Conservation (phyloP, 495 filamentous ascomycete genomes). For the Podospora sp. region DNA sequence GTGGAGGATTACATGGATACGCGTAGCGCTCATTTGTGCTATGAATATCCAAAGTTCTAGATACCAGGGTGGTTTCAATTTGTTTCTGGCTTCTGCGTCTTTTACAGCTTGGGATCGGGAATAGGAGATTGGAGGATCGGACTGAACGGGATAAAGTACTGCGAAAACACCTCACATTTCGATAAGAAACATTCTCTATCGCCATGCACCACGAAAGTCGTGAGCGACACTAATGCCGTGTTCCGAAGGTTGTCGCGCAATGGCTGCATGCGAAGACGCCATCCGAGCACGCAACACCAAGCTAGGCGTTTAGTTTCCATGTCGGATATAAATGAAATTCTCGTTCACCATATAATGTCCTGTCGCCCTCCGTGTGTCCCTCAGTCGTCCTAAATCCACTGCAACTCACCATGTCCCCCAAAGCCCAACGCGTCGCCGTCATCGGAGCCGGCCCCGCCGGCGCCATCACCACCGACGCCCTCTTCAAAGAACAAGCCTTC, state of each 20-base stretch:
- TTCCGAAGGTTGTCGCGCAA: background rate
- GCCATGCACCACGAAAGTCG: background rate
- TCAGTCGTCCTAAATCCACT: background rate
- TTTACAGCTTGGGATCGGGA: too few relatives aligned
- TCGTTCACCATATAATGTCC: background rate
- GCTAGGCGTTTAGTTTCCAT: slow-evolving; percentile 2
- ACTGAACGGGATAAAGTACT: too few relatives aligned
- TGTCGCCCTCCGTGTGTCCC: background rate
- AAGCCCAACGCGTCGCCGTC: slow-evolving; percentile 55
- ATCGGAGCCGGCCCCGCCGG: slow-evolving; percentile 64
- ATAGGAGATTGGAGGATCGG: too few relatives aligned
- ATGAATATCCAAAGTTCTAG: slow-evolving; percentile 2
- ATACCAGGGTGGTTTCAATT: too few relatives aligned
- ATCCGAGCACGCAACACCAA: background rate
- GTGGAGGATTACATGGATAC: slow-evolving; percentile 12
- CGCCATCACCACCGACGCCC: slow-evolving; percentile 61
- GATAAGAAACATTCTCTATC: too few relatives aligned
- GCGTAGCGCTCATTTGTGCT: background rate
- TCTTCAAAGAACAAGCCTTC: slow-evolving; percentile 62
- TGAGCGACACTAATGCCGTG: background rate
- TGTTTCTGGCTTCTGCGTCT: too few relatives aligned
- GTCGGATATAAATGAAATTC: slow-evolving; percentile 1
- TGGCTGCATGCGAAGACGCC: slow-evolving; percentile 4
- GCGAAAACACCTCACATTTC: too few relatives aligned
- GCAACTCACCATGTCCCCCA: slow-evolving; percentile 10